Conservation (phyloP, 106 monocot genomes). For the Ottelia alismoides region DNA sequence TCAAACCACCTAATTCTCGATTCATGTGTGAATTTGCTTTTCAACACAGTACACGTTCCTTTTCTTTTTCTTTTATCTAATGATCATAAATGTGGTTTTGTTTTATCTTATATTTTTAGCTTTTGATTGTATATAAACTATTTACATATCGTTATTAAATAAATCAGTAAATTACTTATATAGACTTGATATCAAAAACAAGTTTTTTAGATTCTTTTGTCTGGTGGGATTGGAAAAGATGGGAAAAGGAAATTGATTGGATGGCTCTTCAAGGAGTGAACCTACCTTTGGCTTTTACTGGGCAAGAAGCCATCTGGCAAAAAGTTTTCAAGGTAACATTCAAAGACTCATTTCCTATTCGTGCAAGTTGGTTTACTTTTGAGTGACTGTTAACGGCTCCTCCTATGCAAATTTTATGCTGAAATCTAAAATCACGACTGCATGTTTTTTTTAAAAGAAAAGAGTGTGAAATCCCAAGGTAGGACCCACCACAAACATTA, state of each 20-base stretch:
- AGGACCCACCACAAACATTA: no score
- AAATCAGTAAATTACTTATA: neutral
- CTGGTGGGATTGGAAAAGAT: conserved; percentile 99
- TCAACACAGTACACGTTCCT: no score
- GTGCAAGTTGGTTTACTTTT: no score
- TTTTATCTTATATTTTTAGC: neutral
- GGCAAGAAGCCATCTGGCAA: conserved; percentile 92
- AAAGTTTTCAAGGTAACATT: conserved; percentile 82
- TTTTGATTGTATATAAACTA: neutral
- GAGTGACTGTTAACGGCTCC: no score
- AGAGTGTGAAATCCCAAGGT: no score
- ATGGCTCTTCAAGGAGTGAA: conserved; percentile 99
- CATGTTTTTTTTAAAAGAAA: no score
- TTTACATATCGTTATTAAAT: neutral
- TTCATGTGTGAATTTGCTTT: no score
- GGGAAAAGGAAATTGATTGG: conserved; percentile 99
- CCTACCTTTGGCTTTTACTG: conserved; percentile 94
- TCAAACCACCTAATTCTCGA: no score
- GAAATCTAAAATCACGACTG: no score
- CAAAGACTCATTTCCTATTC: no score
- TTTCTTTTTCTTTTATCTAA: neutral
- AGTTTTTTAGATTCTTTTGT: conserved; percentile 66
- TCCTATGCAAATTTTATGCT: no score
- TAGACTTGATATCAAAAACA: neutral
- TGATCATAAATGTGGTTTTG: neutral